These are phyloP conservation scores for Chlorella vulgaris DNA, from an alignment of 139 green algal genomes.

Conservation along the genomic window DNA sequence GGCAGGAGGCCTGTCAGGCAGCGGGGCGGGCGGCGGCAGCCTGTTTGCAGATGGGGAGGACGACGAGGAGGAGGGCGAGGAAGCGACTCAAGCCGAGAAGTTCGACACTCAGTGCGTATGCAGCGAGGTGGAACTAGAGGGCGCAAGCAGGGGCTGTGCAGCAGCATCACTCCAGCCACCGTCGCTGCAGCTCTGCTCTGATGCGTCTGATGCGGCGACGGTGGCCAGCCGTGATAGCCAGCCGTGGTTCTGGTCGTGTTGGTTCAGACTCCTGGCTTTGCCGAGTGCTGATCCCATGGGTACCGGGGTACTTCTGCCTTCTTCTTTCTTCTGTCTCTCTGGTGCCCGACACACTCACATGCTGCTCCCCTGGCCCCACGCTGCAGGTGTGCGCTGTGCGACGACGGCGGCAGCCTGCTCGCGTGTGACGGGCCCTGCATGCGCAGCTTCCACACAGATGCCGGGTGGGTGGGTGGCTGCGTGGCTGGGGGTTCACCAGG, in stretches of 20 bases:
- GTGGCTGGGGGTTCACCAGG: neutral
- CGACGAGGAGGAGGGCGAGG: neutral
- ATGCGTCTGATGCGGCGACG: too few relatives aligned
- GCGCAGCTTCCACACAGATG: constrained; percentile 46
- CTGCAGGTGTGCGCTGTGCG: constrained; percentile 35
- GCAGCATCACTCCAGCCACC: neutral
- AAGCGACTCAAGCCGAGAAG: neutral
- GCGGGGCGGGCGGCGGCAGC: too few relatives aligned
- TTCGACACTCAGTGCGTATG: constrained; percentile 22
- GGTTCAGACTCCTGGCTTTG: too few relatives aligned
- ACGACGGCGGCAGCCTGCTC: constrained; percentile 43
- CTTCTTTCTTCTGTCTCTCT: too few relatives aligned
- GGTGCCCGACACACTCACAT: neutral
- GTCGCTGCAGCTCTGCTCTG: neutral
- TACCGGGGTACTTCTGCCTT: neutral
- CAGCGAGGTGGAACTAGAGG: too few relatives aligned
- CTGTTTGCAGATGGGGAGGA: neutral
- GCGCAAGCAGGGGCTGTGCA: too few relatives aligned
- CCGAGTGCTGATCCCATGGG: too few relatives aligned
- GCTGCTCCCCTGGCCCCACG: neutral
- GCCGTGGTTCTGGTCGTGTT: too few relatives aligned
- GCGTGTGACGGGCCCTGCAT: constrained; percentile 53
- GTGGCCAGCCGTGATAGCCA: too few relatives aligned
- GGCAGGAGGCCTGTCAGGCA: neutral
- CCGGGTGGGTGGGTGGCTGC: neutral